phyloP scores from a whole-genome alignment of 2,329 filamentous ascomycete species.

The Alternaria hordeiaustralica region DNA sequence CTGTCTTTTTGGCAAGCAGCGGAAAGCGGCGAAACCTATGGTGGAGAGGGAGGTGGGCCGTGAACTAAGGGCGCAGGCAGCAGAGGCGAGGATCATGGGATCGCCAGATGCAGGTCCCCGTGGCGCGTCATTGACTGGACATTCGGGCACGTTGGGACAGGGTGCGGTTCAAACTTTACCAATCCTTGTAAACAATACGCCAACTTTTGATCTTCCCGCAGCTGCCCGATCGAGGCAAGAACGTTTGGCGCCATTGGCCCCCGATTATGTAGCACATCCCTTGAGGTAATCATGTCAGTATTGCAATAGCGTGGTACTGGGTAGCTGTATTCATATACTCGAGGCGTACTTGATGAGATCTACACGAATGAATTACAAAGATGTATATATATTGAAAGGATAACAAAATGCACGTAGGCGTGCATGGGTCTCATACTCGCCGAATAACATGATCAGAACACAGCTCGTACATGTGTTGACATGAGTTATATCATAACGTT shows the following conservation, averaged over 20 bases:
- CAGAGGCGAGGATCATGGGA: constrained; percentile 46
- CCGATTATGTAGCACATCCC: background rate
- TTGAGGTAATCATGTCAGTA: background rate
- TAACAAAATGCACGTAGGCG: background rate
- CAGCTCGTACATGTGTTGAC: background rate
- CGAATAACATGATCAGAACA: background rate
- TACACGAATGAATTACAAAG: background rate
- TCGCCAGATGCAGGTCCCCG: background rate
- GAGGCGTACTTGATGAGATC: background rate
- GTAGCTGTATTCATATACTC: background rate
- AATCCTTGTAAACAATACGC: background rate
- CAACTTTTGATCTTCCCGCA: background rate
- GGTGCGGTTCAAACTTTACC: background rate
- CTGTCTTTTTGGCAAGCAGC: constrained; percentile 76
- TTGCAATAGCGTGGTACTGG: background rate
- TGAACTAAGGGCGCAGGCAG: constrained; percentile 62
- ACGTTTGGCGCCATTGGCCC: background rate
- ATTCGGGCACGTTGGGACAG: background rate
- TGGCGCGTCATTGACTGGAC: background rate
- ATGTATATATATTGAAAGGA: background rate
- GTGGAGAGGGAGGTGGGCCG: constrained; percentile 56
- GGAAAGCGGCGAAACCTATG: constrained; percentile 46
- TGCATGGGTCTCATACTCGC: background rate
- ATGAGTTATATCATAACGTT: background rate
- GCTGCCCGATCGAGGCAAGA: background rate